Conservation (phyloP, 805 yeast genomes). For the Yarrowia keelungensis region DNA sequence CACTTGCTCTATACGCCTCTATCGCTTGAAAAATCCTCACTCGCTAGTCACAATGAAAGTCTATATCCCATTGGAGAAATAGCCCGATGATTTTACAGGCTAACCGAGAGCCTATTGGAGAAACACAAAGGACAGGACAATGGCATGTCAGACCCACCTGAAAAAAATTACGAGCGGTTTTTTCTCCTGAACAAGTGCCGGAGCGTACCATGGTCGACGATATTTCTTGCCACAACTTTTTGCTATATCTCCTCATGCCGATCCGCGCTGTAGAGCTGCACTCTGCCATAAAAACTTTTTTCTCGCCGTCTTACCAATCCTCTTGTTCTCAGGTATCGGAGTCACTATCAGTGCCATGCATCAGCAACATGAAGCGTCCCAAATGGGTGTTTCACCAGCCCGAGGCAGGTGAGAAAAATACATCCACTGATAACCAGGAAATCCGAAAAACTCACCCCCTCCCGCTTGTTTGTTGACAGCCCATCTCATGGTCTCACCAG, state of each 20-base stretch:
- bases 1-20: no score
- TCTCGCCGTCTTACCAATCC: background rate
- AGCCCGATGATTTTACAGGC: conserved; percentile 13
- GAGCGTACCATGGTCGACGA: no score
- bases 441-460: no score
- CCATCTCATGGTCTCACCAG: conserved; percentile 5
- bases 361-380: background rate
- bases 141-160: background rate
- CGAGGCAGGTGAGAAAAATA: background rate
- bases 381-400: background rate
- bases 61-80: background rate
- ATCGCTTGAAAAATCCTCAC: background rate
- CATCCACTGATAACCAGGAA: no score
- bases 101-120: conserved; percentile 7
- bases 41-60: background rate
- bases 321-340: background rate
- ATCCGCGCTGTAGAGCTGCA: conserved; percentile 6
- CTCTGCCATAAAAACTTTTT: background rate
- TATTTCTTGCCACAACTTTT: no score
- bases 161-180: background rate
- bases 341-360: conserved; percentile 9
- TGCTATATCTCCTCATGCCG: background rate
- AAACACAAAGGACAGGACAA: background rate
- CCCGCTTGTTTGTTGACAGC: background rate
- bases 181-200: no score